Evolutionary conservation across 2,329 filamentous ascomycete species (phyloP).

Genomic region (Tolypocladium tundrense): DNA sequence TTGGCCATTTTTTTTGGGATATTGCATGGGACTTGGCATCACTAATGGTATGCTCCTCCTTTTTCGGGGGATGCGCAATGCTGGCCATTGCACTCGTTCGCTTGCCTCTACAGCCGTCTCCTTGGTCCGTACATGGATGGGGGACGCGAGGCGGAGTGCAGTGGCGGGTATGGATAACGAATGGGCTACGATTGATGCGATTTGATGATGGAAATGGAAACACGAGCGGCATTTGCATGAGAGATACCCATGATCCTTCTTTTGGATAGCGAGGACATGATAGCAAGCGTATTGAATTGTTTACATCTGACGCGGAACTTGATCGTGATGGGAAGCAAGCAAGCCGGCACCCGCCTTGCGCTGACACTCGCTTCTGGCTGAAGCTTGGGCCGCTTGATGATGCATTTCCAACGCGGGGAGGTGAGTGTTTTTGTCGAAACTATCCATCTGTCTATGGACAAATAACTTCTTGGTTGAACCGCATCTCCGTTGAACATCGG

Average conservation of each 20-base stretch:
- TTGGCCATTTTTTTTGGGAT: neutral
- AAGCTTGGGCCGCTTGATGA: too few relatives aligned
- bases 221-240: slow-evolving; percentile 1
- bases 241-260: slow-evolving; percentile 6
- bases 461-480: too few relatives aligned
- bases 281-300: slow-evolving; percentile 2
- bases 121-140: neutral
- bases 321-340: neutral
- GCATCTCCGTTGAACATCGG: too few relatives aligned
- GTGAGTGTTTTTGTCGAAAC: too few relatives aligned
- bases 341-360: neutral
- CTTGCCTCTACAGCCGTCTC: neutral
- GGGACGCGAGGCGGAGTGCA: neutral
- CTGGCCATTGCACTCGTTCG: neutral
- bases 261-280: slow-evolving; percentile 5
- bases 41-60: neutral
- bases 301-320: neutral
- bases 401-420: too few relatives aligned
- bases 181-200: neutral
- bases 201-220: neutral
- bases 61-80: neutral
- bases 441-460: too few relatives aligned
- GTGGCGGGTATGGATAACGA: neutral
- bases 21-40: neutral
- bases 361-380: too few relatives aligned